phyloP scores from a whole-genome alignment of 805 yeast species.

The Komagataella pastoris region DNA sequence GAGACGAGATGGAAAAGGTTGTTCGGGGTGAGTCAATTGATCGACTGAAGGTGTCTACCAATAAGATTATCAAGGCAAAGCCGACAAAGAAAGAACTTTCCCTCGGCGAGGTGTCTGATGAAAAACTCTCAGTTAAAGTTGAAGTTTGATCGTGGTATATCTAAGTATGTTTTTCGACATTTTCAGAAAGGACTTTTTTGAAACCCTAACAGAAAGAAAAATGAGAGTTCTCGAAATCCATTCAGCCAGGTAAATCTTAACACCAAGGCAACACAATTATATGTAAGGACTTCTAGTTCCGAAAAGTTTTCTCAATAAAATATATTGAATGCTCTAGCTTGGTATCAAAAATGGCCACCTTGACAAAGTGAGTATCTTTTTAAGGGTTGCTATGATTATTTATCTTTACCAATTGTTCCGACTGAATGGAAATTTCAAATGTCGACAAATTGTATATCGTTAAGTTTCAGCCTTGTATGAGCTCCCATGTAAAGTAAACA shows the following conservation, averaged over 20 bases:
- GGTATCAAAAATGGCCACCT: neutral
- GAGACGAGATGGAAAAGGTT: constrained; percentile 79
- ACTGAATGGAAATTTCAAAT: constrained; percentile 29
- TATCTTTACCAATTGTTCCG: constrained; percentile 47
- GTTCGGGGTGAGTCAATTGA: constrained; percentile 68
- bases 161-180: neutral
- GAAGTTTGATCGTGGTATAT: neutral
- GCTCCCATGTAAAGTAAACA: constrained; percentile 7
- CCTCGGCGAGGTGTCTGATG: neutral
- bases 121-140: neutral
- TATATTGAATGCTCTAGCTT: neutral
- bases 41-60: constrained; percentile 57
- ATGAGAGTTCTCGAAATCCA: neutral
- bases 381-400: constrained; percentile 29
- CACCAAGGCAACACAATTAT: neutral
- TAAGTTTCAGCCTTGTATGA: constrained; percentile 57
- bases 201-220: neutral
- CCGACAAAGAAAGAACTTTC: neutral
- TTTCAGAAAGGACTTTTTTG: neutral
- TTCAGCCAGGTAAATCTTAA: too few species aligned
- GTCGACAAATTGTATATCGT: constrained; percentile 43
- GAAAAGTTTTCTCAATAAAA: neutral
- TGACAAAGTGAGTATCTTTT: neutral
- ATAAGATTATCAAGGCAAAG: constrained; percentile 49
- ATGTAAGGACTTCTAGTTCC: neutral